phyloP scores from a whole-genome alignment of 2,329 filamentous ascomycete genomes.

The Penicillium oxalicum region DNA sequence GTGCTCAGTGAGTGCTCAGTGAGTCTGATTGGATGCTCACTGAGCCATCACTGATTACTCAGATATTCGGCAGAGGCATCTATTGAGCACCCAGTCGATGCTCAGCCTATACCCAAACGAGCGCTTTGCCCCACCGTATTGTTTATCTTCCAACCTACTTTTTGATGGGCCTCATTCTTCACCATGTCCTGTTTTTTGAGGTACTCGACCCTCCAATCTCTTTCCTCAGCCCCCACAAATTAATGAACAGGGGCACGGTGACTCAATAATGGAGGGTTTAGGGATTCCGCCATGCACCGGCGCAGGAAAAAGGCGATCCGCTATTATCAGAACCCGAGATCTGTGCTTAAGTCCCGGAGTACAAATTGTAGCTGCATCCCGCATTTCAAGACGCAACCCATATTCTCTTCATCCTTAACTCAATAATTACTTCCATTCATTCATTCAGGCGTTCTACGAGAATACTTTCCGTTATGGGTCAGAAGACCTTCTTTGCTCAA shows the following conservation, averaged over 20 bases:
- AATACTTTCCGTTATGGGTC: constrained; percentile 6
- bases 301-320: background rate
- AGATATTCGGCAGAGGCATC: constrained; percentile 9
- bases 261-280: constrained; percentile 3
- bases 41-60: constrained; percentile 6
- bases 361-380: background rate
- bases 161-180: constrained; percentile 9
- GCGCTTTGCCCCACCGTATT: constrained; percentile 6
- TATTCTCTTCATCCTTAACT: background rate
- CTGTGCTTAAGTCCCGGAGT: background rate
- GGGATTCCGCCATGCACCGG: background rate
- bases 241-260: background rate
- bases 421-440: background rate
- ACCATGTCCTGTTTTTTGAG: constrained; percentile 2
- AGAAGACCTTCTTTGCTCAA: constrained; percentile 10
- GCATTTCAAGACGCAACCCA: background rate
- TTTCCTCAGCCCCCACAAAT: constrained; percentile 1
- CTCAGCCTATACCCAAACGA: constrained; percentile 10
- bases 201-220: constrained; percentile 1
- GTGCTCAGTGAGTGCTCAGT: constrained; percentile 5
- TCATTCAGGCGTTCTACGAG: background rate
- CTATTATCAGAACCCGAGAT: background rate
- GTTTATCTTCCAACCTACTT: constrained; percentile 3
- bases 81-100: constrained; percentile 11
- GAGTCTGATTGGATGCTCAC: constrained; percentile 2